Base-by-base conservation (phyloP, 2,329 filamentous ascomycete species). In the Rasamsonia emersonii region DNA sequence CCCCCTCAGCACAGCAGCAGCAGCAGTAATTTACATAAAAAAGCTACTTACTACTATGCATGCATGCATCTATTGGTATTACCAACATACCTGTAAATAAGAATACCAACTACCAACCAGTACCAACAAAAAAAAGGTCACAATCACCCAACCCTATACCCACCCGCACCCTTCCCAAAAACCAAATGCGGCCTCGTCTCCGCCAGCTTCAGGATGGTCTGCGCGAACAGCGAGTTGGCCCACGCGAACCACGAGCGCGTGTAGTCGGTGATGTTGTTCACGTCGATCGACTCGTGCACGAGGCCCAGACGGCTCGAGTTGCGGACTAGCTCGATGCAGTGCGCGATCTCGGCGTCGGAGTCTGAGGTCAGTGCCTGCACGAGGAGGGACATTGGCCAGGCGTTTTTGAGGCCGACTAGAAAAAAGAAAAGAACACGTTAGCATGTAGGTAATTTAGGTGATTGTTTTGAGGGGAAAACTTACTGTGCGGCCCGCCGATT, bases 241-340 rank as follows among this genome's bases (percentile, higher is more conserved):
- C 88, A 96, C 2, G 89, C 86, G 56, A 96, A 96, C 89, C 89
- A 96, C 51, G 82, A 86, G 42, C 86, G 70, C 2, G 89, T 95
- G 57, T 91, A 96, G 21, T 74, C 67, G 24, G 59, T 62, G 19
- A 70, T 62, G 37, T 72, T 63, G 39, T 89, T 78, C 4, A 96
- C 89, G 49, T 94, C 77, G 24, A 98, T 77, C 47, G 84, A 93
- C 64, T 98, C 91, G 50, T 98, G 89, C 2, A 98, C 71, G 29
- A 98, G 62, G 0, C 91, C 91, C 7, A 93, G 68, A 32, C 68
- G 71, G 39, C 82, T 82, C 2, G 82, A 82, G 38, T 76, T 70
- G 38, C 91, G 76, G 23, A 98, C 91, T 18, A 80, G 57, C 5
- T 76, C 65, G 16, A 98, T 59, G 40, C 81, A 83, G 29, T 74